Evolutionary conservation across 768 basidiomycete genomes (phyloP).

Genomic region (Neoboletus subvelutipes): DNA sequence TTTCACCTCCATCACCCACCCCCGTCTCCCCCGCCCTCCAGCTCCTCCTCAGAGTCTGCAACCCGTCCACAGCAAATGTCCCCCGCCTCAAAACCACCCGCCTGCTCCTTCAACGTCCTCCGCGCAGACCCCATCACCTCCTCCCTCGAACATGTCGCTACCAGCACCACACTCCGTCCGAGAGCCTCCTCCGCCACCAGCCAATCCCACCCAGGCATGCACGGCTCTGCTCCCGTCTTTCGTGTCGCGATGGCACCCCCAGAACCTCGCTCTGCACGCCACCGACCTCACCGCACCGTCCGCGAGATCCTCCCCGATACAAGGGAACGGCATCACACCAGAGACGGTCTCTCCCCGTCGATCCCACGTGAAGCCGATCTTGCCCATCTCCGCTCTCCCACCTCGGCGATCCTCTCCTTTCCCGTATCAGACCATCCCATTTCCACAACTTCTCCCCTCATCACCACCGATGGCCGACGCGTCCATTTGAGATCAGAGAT

Average conservation of each 20-base stretch:
- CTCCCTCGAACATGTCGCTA: slow-evolving; percentile 45
- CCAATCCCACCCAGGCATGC: slow-evolving; percentile 25
- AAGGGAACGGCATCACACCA: slow-evolving; percentile 24
- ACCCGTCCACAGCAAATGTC: slow-evolving; percentile 17
- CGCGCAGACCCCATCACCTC: slow-evolving; percentile 41
- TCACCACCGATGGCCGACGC: slow-evolving; percentile 30
- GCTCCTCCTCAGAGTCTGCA: slow-evolving; percentile 31
- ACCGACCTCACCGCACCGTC: slow-evolving; percentile 14
- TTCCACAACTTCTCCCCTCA: slow-evolving; percentile 20
- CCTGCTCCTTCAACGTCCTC: slow-evolving; percentile 45
- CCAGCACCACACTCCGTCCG: slow-evolving; percentile 40
- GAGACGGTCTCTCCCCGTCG: slow-evolving; percentile 27
- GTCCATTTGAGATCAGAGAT: slow-evolving; percentile 32
- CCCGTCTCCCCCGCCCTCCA: slow-evolving; percentile 28
- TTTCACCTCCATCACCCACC: too few relatives aligned
- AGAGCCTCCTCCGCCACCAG: slow-evolving; percentile 19
- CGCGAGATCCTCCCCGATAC: slow-evolving; percentile 29
- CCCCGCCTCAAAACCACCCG: slow-evolving; percentile 13
- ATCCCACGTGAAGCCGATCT: slow-evolving; percentile 33
- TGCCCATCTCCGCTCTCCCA: slow-evolving; percentile 29
- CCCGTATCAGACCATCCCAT: slow-evolving; percentile 32
- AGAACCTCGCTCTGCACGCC: slow-evolving; percentile 20
- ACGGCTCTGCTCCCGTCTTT: slow-evolving; percentile 38
- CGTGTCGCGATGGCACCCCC: slow-evolving; percentile 34
- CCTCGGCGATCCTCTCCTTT: slow-evolving; percentile 36